Evolutionary conservation across 805 yeast species (phyloP).

Genomic region (Suhomyces emberorum): DNA sequence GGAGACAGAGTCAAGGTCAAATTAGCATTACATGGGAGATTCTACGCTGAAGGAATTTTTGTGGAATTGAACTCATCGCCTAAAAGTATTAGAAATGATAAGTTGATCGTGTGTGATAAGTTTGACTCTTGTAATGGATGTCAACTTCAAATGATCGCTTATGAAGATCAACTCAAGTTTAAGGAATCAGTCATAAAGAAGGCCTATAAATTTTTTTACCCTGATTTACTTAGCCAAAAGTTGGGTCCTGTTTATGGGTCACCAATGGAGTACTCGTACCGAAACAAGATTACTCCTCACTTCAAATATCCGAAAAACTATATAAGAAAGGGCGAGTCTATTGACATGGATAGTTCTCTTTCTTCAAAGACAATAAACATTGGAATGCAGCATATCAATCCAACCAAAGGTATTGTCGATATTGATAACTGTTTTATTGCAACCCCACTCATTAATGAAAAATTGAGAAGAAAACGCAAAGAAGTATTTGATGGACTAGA

Average conservation of each 20-base stretch:
- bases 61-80: conserved; percentile 13
- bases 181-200: conserved; percentile 28
- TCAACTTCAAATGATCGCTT: conserved; percentile 39
- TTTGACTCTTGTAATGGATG: conserved; percentile 41
- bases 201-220: conserved; percentile 36
- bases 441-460: conserved; percentile 26
- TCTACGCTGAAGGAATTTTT: conserved; percentile 29
- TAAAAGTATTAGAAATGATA: conserved; percentile 19
- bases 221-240: conserved; percentile 14
- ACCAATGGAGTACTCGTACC: conserved; percentile 36
- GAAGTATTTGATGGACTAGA: conserved; percentile 8
- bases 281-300: conserved; percentile 44
- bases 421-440: conserved; percentile 38
- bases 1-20: conserved; percentile 35
- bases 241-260: conserved; percentile 31
- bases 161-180: conserved; percentile 34
- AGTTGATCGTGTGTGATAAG: conserved; percentile 29
- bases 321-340: background rate
- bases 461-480: conserved; percentile 15
- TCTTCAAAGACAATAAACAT: conserved; percentile 12
- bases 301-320: conserved; percentile 15
- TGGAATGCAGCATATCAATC: conserved; percentile 30
- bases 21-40: conserved; percentile 28
- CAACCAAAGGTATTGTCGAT: conserved; percentile 26
- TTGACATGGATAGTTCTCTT: background rate